A percentile compares a stretch with the other conserved stretches of the same genome.
phyloP scores from a whole-genome alignment of 768 basidiomycete genomes.

The Zangia roseola region DNA sequence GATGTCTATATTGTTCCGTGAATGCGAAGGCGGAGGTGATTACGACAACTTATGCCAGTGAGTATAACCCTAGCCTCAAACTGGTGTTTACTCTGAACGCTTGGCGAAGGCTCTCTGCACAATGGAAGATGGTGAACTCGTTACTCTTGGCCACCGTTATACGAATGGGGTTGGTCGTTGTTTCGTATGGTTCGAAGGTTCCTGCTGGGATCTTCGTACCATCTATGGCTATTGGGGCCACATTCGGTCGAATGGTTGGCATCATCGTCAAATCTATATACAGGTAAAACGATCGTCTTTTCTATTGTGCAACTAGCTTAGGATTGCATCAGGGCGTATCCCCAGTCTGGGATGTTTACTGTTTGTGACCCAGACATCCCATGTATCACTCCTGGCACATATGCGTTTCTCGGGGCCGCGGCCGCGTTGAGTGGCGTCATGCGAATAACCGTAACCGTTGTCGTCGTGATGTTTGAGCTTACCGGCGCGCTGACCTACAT shows the following conservation, averaged over 20 bases:
- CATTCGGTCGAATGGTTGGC: conserved; percentile 95
- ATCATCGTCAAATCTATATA: conserved; percentile 95
- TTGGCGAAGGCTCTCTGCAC: conserved; percentile 66
- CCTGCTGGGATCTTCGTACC: conserved; percentile 98
- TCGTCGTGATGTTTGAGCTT: conserved; percentile 99
- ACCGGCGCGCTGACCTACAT: conserved; percentile 98
- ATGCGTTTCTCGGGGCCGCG: conserved; percentile 96
- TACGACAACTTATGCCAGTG: conserved; percentile 95
- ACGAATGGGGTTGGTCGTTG: conserved; percentile 79
- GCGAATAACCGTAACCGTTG: conserved; percentile 95
- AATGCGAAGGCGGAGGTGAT: conserved; percentile 92
- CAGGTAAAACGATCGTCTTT: conserved; percentile 48
- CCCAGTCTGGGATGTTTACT: conserved; percentile 82
- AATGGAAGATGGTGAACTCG: conserved; percentile 95
- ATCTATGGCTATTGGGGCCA: conserved; percentile 97
- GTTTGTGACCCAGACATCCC: conserved; percentile 89
- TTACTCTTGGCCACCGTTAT: conserved; percentile 89
- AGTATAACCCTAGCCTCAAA: conserved; percentile 31
- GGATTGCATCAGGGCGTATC: conserved; percentile 59
- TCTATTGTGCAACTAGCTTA: neutral
- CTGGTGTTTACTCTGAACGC: conserved; percentile 5
- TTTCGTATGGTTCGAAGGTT: conserved; percentile 95
- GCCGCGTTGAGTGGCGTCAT: conserved; percentile 96
- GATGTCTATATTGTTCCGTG: conserved; percentile 91
- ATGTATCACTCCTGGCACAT: conserved; percentile 98